Evolutionary conservation across 129 eudicot species (phyloP), one percentile per base, ranked within the genome.

Genomic region (Escallonia rubra): DNA sequence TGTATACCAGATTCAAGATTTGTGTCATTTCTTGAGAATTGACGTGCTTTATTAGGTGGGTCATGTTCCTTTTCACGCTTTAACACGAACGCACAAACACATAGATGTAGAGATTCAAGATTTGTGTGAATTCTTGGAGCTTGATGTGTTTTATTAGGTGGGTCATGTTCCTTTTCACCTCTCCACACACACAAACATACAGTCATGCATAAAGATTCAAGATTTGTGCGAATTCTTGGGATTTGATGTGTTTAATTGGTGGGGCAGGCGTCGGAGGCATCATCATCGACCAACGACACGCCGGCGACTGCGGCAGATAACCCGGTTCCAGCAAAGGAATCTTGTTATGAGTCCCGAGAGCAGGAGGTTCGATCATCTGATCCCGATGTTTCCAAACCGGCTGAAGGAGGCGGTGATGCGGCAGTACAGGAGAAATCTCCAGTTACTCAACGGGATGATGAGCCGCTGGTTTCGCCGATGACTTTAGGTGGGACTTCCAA

Each of bases 281-380:
- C 89, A 2, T 82, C 83, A 6, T 88, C 91, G 1, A 85, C 86
- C 23, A 81, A 76, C 13, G 91, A 77, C 5, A 74, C 76, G 69
- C 58, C 50, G 69, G 82, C 71, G 76, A 70, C 83, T 4, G 51
- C 61, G 42, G 59, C 63, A 7, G 66, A 49, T 57, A 64, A 48
- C 50, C 68, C 65, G 49, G 78, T 59, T 14, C 71, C 79, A 72
- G 87, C 67, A 74, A 87, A 76, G 68, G 85, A 81, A 67, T 70
- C 77, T 4, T 84, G 84, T 43, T 73, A 74, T 40, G 90, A 89
- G 59, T 80, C 82, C 51, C 69, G 63, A 23, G 89, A 80, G 63
- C 86, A 76, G 70, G 97, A 84, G 81, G 85, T 74, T 62, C 74
- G 87, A 80, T 87, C 92, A 63, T 74, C 82, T 79, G 96, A 87